Evolutionary conservation across 2,329 filamentous ascomycete species (phyloP).

Genomic region (Ophiostoma ulmi): DNA sequence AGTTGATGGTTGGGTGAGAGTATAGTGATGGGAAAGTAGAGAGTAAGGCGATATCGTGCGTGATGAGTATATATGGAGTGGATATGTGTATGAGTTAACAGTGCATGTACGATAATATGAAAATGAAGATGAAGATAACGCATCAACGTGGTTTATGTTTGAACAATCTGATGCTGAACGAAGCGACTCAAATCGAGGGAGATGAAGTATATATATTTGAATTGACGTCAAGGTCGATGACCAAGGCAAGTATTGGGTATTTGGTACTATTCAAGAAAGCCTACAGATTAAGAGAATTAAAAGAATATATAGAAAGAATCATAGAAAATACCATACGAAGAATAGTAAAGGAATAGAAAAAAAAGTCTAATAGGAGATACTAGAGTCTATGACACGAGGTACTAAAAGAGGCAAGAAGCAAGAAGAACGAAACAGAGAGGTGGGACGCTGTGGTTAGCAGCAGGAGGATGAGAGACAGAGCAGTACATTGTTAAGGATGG

Average conservation of each 20-base stretch:
- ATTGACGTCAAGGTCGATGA: neutral
- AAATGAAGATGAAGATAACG: neutral
- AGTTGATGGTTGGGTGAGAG: neutral
- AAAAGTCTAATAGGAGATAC: neutral
- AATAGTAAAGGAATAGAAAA: neutral
- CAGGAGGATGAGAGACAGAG: neutral
- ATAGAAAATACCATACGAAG: neutral
- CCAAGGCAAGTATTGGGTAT: neutral
- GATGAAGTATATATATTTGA: neutral
- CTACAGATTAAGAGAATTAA: neutral
- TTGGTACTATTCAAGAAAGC: neutral
- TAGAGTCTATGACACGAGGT: neutral
- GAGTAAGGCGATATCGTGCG: neutral
- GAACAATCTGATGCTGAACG: neutral
- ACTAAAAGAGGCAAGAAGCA: neutral
- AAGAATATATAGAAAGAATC: neutral
- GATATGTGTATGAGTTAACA: neutral
- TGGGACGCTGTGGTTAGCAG: slow-evolving; percentile 7
- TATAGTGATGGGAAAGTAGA: neutral
- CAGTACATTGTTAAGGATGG: neutral
- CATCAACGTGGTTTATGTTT: neutral
- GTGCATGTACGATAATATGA: neutral
- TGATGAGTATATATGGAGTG: neutral
- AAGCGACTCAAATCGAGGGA: neutral
- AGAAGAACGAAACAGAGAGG: neutral